A percentile compares a stretch with the other conserved stretches of the same genome.
Evolutionary conservation across 352 stramenopile species (phyloP).

Genomic region (Globisporangium parvum): DNA sequence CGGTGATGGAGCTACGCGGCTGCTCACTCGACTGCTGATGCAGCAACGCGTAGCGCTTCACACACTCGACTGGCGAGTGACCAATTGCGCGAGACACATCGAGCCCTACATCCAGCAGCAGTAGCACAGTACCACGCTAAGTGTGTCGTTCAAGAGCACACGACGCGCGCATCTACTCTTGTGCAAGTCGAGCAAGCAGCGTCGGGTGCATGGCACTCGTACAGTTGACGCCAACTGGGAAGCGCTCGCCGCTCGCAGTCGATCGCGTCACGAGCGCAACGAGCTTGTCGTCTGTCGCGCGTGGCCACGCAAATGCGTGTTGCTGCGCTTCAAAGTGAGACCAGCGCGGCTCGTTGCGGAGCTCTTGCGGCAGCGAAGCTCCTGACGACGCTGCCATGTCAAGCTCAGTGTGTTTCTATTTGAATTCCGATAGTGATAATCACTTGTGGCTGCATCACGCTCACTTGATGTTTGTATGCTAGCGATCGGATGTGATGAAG

Average conservation of each 20-base stretch:
- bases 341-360: conserved; percentile 60
- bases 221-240: conserved; percentile 84
- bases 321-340: conserved; percentile 39
- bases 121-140: background rate
- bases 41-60: conserved; percentile 74
- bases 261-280: conserved; percentile 57
- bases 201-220: conserved; percentile 10
- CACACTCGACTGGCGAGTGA: conserved; percentile 68
- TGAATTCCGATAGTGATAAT: too few species aligned
- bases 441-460: too few species aligned
- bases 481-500: too few species aligned
- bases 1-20: too few species aligned
- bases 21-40: conserved; percentile 18
- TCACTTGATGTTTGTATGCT: too few species aligned
- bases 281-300: conserved; percentile 49
- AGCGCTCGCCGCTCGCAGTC: conserved; percentile 68
- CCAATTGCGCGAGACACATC: conserved; percentile 54
- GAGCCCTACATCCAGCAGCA: conserved; percentile 29
- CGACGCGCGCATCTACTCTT: too few species aligned
- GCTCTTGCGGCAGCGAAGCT: conserved; percentile 30
- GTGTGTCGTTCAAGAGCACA: too few species aligned
- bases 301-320: conserved; percentile 31
- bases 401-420: too few species aligned
- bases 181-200: too few species aligned
- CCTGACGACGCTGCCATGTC: background rate